Evolutionary conservation across 495 filamentous ascomycete genomes (phyloP).

Genomic region (Tuber magnatum): DNA sequence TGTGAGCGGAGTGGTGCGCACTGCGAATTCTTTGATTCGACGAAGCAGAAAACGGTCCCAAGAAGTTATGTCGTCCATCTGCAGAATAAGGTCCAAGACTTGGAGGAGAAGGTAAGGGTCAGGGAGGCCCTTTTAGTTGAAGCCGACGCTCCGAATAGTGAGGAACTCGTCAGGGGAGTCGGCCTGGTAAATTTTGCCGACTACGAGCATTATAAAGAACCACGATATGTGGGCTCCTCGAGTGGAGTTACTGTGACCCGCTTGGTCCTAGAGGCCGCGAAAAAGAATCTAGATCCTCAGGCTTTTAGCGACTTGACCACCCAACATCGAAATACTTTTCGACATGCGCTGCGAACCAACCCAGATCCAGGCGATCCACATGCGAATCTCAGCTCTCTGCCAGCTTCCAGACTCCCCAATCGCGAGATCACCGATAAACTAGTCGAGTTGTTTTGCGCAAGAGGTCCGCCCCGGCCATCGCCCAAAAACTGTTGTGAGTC

Average conservation of each 20-base stretch:
- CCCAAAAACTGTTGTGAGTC: not conserved
- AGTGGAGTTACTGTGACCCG: conserved; percentile 92
- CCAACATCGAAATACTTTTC: conserved; percentile 39
- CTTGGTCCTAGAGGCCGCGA: conserved; percentile 89
- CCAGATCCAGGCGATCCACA: conserved; percentile 27
- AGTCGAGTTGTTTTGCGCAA: conserved; percentile 70
- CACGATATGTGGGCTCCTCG: conserved; percentile 80
- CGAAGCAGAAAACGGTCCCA: conserved; percentile 67
- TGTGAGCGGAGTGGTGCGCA: conserved; percentile 81
- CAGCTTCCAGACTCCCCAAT: conserved; percentile 62
- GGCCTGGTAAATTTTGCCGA: conserved; percentile 74
- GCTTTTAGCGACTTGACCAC: conserved; percentile 68
- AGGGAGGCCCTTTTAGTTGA: conserved; percentile 54
- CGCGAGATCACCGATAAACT: conserved; percentile 61
- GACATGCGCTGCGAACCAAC: conserved; percentile 38
- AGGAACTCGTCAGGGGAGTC: conserved; percentile 72
- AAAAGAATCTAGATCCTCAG: conserved; percentile 46
- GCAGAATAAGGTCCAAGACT: conserved; percentile 67
- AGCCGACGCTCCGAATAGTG: conserved; percentile 60
- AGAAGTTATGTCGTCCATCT: conserved; percentile 81
- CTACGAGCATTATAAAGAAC: conserved; percentile 53
- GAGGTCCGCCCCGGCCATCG: conserved; percentile 51
- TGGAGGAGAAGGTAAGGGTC: conserved; percentile 65
- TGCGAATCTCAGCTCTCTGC: conserved; percentile 41
- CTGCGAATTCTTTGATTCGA: conserved; percentile 89